Conservation (phyloP, 2,329 filamentous ascomycete species). For the Dactylonectria macrodidyma region DNA sequence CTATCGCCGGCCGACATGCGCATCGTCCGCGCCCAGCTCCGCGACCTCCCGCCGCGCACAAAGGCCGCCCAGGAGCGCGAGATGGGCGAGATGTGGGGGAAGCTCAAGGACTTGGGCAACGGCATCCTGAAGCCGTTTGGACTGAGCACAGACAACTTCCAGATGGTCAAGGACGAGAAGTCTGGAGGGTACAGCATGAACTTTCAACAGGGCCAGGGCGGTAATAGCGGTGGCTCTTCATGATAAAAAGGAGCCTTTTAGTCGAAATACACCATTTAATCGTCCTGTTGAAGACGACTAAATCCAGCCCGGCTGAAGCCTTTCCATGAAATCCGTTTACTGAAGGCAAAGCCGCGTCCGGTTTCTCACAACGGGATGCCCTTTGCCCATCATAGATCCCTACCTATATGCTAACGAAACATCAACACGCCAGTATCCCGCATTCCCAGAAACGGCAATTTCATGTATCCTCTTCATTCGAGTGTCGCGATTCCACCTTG, state of each 20-base stretch:
- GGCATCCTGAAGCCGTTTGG: conserved; percentile 94
- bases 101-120: conserved; percentile 93
- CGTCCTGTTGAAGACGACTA: not conserved
- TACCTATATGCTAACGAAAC: not conserved
- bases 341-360: not conserved
- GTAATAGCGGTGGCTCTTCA: conserved; percentile 27
- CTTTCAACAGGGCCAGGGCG: conserved; percentile 65
- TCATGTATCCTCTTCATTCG: not conserved
- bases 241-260: conserved; percentile 2
- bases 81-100: conserved; percentile 97
- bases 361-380: not conserved
- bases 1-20: conserved; percentile 77
- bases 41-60: conserved; percentile 75
- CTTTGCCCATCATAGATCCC: not conserved
- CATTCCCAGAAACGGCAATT: not conserved
- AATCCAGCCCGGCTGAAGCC: not conserved
- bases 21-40: conserved; percentile 77
- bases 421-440: not conserved
- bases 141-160: conserved; percentile 92
- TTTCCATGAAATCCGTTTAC: not conserved
- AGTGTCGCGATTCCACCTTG: conserved; percentile 42
- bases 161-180: conserved; percentile 92
- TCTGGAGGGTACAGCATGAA: conserved; percentile 96
- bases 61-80: conserved; percentile 88
- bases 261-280: not conserved